Conservation (phyloP, 129 eudicot species). For the Saposhnikovia divaricata region DNA sequence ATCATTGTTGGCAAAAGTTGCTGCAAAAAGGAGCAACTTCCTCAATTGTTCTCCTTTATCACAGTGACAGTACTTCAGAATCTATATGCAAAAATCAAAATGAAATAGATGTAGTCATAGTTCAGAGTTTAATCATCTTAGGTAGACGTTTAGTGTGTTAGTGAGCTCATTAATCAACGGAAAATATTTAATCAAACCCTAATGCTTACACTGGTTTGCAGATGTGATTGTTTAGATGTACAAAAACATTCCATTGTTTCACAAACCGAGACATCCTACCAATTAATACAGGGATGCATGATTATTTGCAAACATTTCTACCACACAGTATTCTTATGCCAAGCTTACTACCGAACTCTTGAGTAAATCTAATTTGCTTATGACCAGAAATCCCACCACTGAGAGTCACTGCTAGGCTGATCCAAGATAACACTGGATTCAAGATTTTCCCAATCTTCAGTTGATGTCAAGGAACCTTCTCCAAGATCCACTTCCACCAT, state of each 20-base stretch:
- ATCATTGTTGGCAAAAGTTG: too few species aligned
- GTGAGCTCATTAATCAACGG: not conserved
- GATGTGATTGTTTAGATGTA: not conserved
- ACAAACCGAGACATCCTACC: not conserved
- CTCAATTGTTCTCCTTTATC: too few species aligned
- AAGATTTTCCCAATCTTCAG: conserved; percentile 41
- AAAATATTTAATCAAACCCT: not conserved
- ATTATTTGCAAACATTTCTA: conserved; percentile 20
- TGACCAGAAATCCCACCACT: conserved; percentile 72
- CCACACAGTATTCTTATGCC: not conserved
- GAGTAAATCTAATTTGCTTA: conserved; percentile 12
- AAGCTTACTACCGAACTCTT: not conserved
- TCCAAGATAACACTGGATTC: conserved; percentile 30
- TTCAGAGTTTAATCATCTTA: not conserved
- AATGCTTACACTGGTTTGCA: not conserved
- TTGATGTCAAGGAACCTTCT: conserved; percentile 27
- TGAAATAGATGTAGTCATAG: not conserved
- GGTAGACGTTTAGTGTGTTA: not conserved
- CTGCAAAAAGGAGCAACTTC: too few species aligned
- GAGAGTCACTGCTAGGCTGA: conserved; percentile 20
- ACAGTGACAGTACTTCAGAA: not conserved
- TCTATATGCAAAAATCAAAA: not conserved
- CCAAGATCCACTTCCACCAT: conserved; percentile 24
- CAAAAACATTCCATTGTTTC: not conserved
- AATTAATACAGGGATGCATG: not conserved